Evolutionary conservation across 257 asterid genomes (phyloP), one percentile per base, ranked within the genome.

Genomic region (Misopates orontium): DNA sequence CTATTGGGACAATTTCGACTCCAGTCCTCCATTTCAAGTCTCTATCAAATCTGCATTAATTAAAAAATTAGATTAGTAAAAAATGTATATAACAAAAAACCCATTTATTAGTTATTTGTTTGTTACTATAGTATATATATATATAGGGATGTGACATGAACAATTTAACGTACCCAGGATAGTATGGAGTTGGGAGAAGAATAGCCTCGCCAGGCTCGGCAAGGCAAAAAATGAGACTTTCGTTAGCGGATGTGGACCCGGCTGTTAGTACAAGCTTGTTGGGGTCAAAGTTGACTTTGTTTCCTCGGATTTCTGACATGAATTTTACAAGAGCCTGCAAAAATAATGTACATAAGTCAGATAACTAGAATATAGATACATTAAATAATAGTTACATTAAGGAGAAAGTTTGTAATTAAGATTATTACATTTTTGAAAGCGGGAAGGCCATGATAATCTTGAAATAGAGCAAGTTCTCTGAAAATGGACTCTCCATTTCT

Each of bases 191-290:
- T 45, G 95, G 95, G 61, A 87, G 79, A 1, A 87, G 80, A 45
- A 87, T 75, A 53, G 90, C 92, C 1, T 87, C 93, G 79, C 90
- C 92, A 8, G 82, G 90, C 41, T 83, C 78, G 8, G 95, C 92
- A 14, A 87, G 90, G 74, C 95, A 85, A 49, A 85, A 87, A 14
- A 85, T 76, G 36, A 87, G 90, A 9, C 90, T 83, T 57, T 87
- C 95, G 60, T 87, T 87, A 0, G 95, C 95, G 15, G 95, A 83
- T 1, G 95, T 87, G 76, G 95, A 84, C 50, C 95, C 95, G 58
- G 95, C 95, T 11, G 93, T 83, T 67, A 85, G 95, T 16, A 87
- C 93, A 5, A 87, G 81, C 1, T 85, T 85, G 76, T 77, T 49
- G 0, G 95, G 76, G 32, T 85, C 76, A 45, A 87, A 85, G 66